Conservation (phyloP, 441 rosid genomes). For the Brassica balearica region DNA sequence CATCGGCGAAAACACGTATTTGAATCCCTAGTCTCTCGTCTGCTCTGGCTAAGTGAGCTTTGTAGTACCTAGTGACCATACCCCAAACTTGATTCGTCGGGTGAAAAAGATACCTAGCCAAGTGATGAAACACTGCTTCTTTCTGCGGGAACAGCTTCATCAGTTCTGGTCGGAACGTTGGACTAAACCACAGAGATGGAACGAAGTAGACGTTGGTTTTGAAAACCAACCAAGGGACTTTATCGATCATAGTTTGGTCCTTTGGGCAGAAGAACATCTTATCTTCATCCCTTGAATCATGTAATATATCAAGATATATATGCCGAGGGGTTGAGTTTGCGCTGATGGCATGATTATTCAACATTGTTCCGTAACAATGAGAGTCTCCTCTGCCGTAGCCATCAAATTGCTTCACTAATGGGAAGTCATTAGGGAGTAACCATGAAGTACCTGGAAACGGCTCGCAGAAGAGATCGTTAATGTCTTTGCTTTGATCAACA, state of each 20-base stretch:
- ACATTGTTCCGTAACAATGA: slow-evolving; percentile 59
- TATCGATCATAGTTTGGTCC: slow-evolving; percentile 54
- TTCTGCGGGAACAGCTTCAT: slow-evolving; percentile 66
- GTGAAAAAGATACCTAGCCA: slow-evolving; percentile 75
- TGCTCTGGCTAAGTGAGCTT: slow-evolving; percentile 32
- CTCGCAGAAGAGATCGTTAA: slow-evolving; percentile 51
- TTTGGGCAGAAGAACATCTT: slow-evolving; percentile 71
- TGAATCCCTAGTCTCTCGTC: slow-evolving; percentile 55
- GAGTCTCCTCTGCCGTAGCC: slow-evolving; percentile 42
- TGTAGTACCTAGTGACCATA: slow-evolving; percentile 57
- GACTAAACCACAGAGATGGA: slow-evolving; percentile 72
- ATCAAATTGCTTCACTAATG: slow-evolving; percentile 48
- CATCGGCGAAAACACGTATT: slow-evolving; percentile 49
- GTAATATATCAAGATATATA: slow-evolving; percentile 51
- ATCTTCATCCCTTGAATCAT: slow-evolving; percentile 56
- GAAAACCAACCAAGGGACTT: slow-evolving; percentile 70
- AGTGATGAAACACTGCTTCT: slow-evolving; percentile 65
- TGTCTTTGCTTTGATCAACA: slow-evolving; percentile 46
- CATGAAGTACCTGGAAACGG: slow-evolving; percentile 71
- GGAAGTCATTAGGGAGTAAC: slow-evolving; percentile 69
- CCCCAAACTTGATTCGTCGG: slow-evolving; percentile 85
- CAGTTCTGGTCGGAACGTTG: slow-evolving; percentile 59
- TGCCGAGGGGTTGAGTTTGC: slow-evolving; percentile 6
- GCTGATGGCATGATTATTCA: slow-evolving; percentile 42
- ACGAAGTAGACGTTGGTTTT: slow-evolving; percentile 67